phyloP scores from a whole-genome alignment of 192 early-diverging fungal genomes.

The Coemansia sp. region DNA sequence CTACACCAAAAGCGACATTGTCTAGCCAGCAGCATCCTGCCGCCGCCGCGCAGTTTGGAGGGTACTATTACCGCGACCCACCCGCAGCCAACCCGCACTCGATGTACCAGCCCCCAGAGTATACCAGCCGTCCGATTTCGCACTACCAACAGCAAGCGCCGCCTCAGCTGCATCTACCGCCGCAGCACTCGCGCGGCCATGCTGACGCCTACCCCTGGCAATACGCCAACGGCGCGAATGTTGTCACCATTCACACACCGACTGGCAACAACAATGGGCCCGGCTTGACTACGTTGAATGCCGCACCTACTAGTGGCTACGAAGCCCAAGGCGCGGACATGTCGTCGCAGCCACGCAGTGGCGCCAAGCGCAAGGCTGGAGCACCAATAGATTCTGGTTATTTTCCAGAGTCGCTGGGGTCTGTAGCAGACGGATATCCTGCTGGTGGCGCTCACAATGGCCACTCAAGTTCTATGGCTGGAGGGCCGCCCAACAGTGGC shows the following conservation, averaged over 20 bases:
- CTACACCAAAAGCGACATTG: slow-evolving; percentile 7
- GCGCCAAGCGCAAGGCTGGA: slow-evolving; percentile 44
- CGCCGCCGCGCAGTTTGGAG: neutral
- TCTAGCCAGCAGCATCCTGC: slow-evolving; percentile 11
- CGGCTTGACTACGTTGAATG: neutral
- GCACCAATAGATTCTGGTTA: slow-evolving; percentile 42
- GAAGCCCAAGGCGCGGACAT: neutral
- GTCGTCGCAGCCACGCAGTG: slow-evolving; percentile 15
- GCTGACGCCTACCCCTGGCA: slow-evolving; percentile 31
- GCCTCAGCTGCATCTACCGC: slow-evolving; percentile 10
- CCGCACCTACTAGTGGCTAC: neutral
- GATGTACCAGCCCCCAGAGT: slow-evolving; percentile 3
- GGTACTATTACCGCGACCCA: slow-evolving; percentile 34
- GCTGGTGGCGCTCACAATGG: slow-evolving; percentile 5
- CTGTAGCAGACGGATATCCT: neutral
- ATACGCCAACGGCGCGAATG: slow-evolving; percentile 8
- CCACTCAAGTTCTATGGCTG: slow-evolving; percentile 11
- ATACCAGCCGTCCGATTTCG: neutral
- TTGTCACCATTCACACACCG: slow-evolving; percentile 6
- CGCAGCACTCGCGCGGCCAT: slow-evolving; percentile 5
- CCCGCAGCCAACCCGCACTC: slow-evolving; percentile 11
- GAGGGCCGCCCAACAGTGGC: slow-evolving; percentile 10
- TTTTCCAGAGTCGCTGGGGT: slow-evolving; percentile 33
- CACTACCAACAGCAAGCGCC: slow-evolving; percentile 11
- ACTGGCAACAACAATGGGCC: neutral